phyloP scores from a whole-genome alignment of 2,329 filamentous ascomycete genomes.

The Onygena corvina region DNA sequence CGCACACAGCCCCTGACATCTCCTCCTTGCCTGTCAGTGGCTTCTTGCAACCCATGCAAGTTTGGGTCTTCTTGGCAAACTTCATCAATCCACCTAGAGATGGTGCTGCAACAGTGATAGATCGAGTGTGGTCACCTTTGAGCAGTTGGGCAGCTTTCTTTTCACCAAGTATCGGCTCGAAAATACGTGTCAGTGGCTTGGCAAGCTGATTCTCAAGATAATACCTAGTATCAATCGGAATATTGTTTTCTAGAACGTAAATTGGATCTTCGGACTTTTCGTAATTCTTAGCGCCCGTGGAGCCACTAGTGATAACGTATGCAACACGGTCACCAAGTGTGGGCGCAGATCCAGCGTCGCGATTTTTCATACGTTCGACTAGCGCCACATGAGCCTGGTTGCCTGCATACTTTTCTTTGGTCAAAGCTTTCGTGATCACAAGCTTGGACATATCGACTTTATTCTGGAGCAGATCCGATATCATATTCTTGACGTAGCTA shows the following conservation, averaged over 20 bases:
- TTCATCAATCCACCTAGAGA: constrained; percentile 93
- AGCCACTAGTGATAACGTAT: constrained; percentile 93
- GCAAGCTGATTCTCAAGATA: constrained; percentile 97
- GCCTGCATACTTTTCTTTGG: constrained; percentile 76
- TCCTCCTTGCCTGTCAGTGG: constrained; percentile 71
- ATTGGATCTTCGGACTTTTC: constrained; percentile 96
- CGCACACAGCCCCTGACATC: constrained; percentile 73
- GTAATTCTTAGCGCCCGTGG: constrained; percentile 83
- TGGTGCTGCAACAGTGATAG: constrained; percentile 83
- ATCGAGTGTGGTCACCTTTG: constrained; percentile 86
- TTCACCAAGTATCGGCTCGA: constrained; percentile 93
- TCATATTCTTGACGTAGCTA: constrained; percentile 92
- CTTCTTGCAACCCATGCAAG: constrained; percentile 99
- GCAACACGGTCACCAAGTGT: constrained; percentile 89
- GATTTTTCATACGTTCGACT: constrained; percentile 91
- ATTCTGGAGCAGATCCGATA: constrained; percentile 89
- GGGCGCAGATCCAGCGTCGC: constrained; percentile 86
- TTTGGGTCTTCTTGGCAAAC: constrained; percentile 94
- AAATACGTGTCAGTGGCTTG: constrained; percentile 87
- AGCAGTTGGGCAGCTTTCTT: constrained; percentile 78
- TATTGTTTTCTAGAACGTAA: constrained; percentile 91
- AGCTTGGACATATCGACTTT: constrained; percentile 98
- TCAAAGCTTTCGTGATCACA: constrained; percentile 93
- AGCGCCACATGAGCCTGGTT: constrained; percentile 96
- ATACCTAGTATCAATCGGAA: constrained; percentile 96